A percentile compares a stretch with the other conserved stretches of the same genome.
These are phyloP conservation scores for Penicillium pancosmium DNA, from an alignment of 495 filamentous ascomycete genomes.

Conservation along the genomic window DNA sequence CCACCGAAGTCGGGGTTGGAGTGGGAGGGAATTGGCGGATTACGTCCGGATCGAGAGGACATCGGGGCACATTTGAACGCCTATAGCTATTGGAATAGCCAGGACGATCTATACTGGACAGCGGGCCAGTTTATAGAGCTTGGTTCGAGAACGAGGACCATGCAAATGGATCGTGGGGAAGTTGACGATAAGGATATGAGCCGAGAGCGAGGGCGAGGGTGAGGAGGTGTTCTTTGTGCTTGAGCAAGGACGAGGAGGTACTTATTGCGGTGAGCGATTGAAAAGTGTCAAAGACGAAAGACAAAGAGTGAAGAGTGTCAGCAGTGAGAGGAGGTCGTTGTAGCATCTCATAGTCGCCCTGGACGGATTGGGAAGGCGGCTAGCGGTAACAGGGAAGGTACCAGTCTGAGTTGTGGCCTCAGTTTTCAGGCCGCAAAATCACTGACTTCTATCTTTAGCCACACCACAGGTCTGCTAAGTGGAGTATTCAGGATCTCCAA, in stretches of 20 bases:
- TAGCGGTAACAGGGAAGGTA: conserved; percentile 12
- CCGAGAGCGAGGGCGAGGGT: not conserved
- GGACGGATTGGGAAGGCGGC: conserved; percentile 33
- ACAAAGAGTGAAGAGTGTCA: conserved; percentile 8
- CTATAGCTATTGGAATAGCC: not conserved
- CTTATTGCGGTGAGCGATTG: not conserved
- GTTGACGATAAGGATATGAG: conserved; percentile 11
- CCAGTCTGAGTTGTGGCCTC: not conserved
- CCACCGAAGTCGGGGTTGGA: conserved; percentile 26
- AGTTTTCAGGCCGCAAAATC: conserved; percentile 21
- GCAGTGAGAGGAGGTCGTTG: conserved; percentile 14
- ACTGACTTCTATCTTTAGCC: conserved; percentile 24
- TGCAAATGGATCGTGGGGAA: conserved; percentile 20
- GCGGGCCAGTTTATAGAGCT: conserved; percentile 14
- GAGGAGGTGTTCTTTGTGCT: conserved; percentile 8
- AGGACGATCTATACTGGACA: conserved; percentile 8
- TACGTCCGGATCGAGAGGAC: conserved; percentile 44
- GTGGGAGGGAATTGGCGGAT: conserved; percentile 35
- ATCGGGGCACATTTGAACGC: conserved; percentile 40
- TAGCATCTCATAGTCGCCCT: conserved; percentile 24
- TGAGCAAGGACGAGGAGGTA: not conserved
- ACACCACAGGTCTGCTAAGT: not conserved
- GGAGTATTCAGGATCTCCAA: not conserved
- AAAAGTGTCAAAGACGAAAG: not conserved
- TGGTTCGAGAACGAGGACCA: conserved; percentile 18